Conservation (phyloP, 2,329 filamentous ascomycete genomes). For the Coleophoma eucalyptorum region DNA sequence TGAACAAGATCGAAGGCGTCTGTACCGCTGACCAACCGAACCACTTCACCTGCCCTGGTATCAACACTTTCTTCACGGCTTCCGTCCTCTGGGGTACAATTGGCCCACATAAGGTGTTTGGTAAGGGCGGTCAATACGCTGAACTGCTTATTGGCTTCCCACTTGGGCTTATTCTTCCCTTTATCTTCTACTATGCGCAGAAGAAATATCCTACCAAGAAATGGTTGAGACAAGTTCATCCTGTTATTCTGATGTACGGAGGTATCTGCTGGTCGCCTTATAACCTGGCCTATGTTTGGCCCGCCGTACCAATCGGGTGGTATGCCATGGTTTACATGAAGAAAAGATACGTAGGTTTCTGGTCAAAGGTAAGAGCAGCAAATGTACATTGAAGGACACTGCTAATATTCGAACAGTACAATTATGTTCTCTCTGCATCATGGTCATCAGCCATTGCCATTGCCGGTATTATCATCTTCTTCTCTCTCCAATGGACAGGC, state of each 20-base stretch:
- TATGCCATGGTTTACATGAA: slow-evolving; percentile 45
- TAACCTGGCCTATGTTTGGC: slow-evolving; percentile 45
- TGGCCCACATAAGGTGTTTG: slow-evolving; percentile 45
- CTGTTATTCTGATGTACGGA: slow-evolving; percentile 43
- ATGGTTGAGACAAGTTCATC: slow-evolving; percentile 39
- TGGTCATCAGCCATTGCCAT: slow-evolving; percentile 48
- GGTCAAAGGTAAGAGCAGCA: slow-evolving; percentile 39
- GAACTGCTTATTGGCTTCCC: slow-evolving; percentile 46
- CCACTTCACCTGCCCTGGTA: slow-evolving; percentile 44
- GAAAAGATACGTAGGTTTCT: slow-evolving; percentile 40
- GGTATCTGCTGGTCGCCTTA: slow-evolving; percentile 44
- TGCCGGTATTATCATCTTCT: slow-evolving; percentile 49
- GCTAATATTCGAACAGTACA: slow-evolving; percentile 33
- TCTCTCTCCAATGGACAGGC: slow-evolving; percentile 42
- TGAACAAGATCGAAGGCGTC: slow-evolving; percentile 35
- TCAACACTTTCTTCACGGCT: slow-evolving; percentile 54
- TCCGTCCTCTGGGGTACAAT: slow-evolving; percentile 52
- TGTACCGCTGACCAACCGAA: slow-evolving; percentile 36
- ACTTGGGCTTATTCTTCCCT: slow-evolving; percentile 40
- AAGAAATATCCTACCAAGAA: slow-evolving; percentile 37
- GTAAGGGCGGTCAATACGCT: slow-evolving; percentile 42
- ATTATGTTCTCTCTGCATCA: slow-evolving; percentile 48
- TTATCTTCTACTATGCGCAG: slow-evolving; percentile 38
- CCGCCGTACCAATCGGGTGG: slow-evolving; percentile 42
- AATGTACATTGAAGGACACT: not conserved